A percentile compares a stretch with the other conserved stretches of the same genome.
Conservation (phyloP, 208 protist species). For the Endotrypanum monterogeii region DNA sequence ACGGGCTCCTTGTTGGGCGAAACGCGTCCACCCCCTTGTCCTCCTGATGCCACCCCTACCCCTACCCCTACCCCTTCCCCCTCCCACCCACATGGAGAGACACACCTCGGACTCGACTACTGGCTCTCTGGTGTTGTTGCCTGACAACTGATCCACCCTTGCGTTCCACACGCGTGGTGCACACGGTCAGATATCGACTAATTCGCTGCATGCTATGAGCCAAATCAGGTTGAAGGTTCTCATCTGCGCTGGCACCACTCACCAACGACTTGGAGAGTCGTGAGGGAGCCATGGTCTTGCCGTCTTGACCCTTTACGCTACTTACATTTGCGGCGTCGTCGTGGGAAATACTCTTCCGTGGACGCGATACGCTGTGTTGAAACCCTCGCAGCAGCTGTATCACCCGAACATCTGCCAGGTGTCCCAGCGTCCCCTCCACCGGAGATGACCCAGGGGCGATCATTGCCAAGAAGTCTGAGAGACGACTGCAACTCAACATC, state of each 20-base stretch:
- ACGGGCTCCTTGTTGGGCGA: not conserved
- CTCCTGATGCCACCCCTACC: no score
- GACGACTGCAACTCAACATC: not conserved
- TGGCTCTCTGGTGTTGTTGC: no score
- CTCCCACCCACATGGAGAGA: no score
- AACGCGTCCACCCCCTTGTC: no score
- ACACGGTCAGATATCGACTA: conserved; percentile 22
- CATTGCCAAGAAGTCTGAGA: not conserved
- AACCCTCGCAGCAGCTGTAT: conserved; percentile 31
- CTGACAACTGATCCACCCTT: no score
- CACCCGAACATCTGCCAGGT: conserved; percentile 25
- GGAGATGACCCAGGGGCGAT: no score
- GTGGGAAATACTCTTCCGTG: not conserved
- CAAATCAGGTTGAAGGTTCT: not conserved
- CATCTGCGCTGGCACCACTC: conserved; percentile 8
- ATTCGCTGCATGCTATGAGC: conserved; percentile 35
- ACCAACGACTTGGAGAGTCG: not conserved
- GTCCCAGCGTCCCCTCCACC: conserved; percentile 1
- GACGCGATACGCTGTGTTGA: conserved; percentile 7
- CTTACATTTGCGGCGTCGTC: not conserved
- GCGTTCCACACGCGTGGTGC: conserved; percentile 13
- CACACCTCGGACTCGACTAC: no score
- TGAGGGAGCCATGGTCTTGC: not conserved
- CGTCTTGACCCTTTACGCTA: not conserved
- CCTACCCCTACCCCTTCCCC: no score